Conservation (phyloP, 192 early-diverging fungal genomes). For the Mortierella alpina region DNA sequence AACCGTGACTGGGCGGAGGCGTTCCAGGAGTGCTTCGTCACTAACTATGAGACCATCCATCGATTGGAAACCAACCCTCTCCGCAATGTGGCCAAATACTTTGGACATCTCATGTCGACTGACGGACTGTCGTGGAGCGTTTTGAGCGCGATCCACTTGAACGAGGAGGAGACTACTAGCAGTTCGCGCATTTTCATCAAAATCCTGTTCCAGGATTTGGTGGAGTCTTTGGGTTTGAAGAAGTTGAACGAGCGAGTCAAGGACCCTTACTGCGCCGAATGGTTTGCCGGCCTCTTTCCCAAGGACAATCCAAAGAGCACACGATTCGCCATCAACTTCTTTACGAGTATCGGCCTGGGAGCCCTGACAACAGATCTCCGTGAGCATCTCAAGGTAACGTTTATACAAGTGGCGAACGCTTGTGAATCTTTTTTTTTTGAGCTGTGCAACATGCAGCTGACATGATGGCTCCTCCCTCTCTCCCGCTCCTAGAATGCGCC, state of each 20-base stretch:
- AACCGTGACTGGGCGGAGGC: constrained; percentile 81
- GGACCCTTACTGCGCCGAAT: constrained; percentile 77
- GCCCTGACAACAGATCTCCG: constrained; percentile 93
- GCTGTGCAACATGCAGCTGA: no score
- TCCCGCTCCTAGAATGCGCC: constrained; percentile 61
- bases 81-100: constrained; percentile 93
- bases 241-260: constrained; percentile 77
- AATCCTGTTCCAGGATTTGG: constrained; percentile 92
- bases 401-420: not conserved
- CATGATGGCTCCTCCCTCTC: not conserved
- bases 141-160: constrained; percentile 81
- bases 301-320: constrained; percentile 87
- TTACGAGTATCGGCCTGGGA: constrained; percentile 93
- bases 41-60: constrained; percentile 92
- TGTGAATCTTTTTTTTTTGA: not conserved
- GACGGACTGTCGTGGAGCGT: constrained; percentile 89
- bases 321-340: constrained; percentile 98
- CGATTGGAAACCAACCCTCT: constrained; percentile 92
- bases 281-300: constrained; percentile 90
- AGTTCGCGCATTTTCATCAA: constrained; percentile 97
- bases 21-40: constrained; percentile 82
- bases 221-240: constrained; percentile 84
- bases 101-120: constrained; percentile 87
- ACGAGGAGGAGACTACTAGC: constrained; percentile 95
- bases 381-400: constrained; percentile 77